phyloP scores from a whole-genome alignment of 768 basidiomycete species.

The Leccinum arenicola region DNA sequence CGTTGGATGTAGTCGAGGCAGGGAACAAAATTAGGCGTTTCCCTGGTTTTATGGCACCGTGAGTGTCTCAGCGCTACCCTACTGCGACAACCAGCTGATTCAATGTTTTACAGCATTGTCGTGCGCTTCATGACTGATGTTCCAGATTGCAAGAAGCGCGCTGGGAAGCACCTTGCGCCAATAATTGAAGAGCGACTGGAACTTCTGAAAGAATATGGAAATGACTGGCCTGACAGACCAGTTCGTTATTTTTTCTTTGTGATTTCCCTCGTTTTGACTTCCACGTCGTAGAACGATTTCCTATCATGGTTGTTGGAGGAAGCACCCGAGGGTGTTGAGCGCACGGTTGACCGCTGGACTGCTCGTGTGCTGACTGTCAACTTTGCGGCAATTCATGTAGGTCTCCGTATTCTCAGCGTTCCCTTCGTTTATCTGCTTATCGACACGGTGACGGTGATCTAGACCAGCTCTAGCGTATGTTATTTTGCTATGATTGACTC shows the following conservation, averaged over 20 bases:
- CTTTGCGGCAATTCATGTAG: slow-evolving; percentile 26
- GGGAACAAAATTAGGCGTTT: slow-evolving; percentile 14
- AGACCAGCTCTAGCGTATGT: neutral
- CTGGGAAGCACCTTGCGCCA: neutral
- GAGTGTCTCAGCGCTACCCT: neutral
- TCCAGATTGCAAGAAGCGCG: neutral
- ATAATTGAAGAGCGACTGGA: slow-evolving; percentile 26
- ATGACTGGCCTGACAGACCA: slow-evolving; percentile 31
- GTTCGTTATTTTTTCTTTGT: slow-evolving; percentile 19
- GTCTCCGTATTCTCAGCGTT: neutral
- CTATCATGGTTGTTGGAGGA: slow-evolving; percentile 33
- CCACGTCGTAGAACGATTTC: slow-evolving; percentile 29
- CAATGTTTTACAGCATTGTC: neutral
- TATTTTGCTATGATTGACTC: neutral
- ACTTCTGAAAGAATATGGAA: slow-evolving; percentile 23
- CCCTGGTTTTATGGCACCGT: slow-evolving; percentile 36
- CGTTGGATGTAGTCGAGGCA: neutral
- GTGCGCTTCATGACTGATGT: neutral
- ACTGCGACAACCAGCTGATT: too few species aligned
- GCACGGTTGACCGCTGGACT: slow-evolving; percentile 23
- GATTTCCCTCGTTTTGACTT: neutral
- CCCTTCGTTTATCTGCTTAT: neutral
- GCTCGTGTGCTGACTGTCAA: slow-evolving; percentile 14
- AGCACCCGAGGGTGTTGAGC: slow-evolving; percentile 16
- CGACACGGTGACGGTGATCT: too few species aligned